These are phyloP conservation scores for Pestalotiopsis sp. DNA, from an alignment of 2,329 filamentous ascomycete genomes.

Conservation along the genomic window DNA sequence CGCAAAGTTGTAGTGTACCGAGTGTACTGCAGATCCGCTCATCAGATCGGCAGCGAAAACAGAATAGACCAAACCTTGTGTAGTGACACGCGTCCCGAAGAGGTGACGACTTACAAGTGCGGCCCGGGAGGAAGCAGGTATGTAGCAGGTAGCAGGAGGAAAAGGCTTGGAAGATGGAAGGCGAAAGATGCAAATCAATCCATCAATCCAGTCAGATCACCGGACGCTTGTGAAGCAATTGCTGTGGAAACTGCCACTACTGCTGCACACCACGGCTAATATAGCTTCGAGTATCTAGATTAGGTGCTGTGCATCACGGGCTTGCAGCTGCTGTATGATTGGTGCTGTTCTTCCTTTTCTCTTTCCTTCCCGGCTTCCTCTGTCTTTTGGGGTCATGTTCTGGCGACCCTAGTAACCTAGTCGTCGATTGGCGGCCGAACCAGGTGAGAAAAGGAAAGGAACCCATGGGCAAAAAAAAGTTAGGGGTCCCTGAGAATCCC, in stretches of 20 bases:
- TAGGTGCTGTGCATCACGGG: background rate
- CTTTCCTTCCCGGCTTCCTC: background rate
- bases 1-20: background rate
- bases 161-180: background rate
- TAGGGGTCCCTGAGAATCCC: conserved; percentile 8
- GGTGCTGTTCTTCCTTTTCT: background rate
- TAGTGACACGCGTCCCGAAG: conserved; percentile 9
- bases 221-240: background rate
- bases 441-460: conserved; percentile 10
- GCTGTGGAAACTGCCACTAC: background rate
- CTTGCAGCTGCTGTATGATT: background rate
- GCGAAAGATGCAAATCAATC: background rate
- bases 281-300: background rate
- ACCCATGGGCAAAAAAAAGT: conserved; percentile 2
- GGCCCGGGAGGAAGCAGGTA: background rate
- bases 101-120: background rate
- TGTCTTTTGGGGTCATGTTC: background rate
- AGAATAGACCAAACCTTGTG: conserved; percentile 3
- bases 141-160: background rate
- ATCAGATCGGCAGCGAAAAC: conserved; percentile 9
- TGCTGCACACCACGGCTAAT: background rate
- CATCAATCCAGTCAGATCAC: background rate
- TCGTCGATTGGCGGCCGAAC: conserved; percentile 9
- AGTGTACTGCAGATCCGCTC: conserved; percentile 8
- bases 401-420: background rate